phyloP scores from a whole-genome alignment of 805 yeast genomes.

The Candida ulmi region DNA sequence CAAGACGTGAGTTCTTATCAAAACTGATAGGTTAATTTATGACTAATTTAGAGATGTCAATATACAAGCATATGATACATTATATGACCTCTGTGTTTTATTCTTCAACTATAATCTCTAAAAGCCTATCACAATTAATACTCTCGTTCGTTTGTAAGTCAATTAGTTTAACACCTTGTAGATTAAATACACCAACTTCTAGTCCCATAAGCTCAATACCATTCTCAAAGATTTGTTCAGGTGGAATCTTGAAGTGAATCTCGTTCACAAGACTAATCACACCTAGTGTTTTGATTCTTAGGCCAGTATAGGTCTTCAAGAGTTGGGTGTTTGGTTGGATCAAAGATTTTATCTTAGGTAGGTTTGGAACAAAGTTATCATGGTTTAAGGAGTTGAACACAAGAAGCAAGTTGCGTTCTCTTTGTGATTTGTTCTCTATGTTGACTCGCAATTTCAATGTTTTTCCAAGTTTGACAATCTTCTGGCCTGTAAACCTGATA shows the following conservation, averaged over 20 bases:
- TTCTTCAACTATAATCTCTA: slow-evolving; percentile 52
- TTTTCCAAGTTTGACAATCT: slow-evolving; percentile 54
- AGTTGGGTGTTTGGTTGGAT: slow-evolving; percentile 20
- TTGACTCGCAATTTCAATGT: slow-evolving; percentile 59
- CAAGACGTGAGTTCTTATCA: slow-evolving; percentile 27
- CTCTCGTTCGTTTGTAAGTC: slow-evolving; percentile 63
- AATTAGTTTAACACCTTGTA: slow-evolving; percentile 60
- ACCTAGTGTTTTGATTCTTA: slow-evolving; percentile 44
- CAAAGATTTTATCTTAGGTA: slow-evolving; percentile 21
- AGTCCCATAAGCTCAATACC: slow-evolving; percentile 56
- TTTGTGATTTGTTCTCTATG: slow-evolving; percentile 55
- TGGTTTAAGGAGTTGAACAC: slow-evolving; percentile 21
- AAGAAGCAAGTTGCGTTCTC: slow-evolving; percentile 46
- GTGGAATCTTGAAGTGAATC: slow-evolving; percentile 52
- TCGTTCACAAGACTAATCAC: slow-evolving; percentile 62
- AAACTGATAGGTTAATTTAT: slow-evolving; percentile 21
- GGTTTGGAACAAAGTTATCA: slow-evolving; percentile 14
- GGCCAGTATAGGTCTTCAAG: slow-evolving; percentile 30
- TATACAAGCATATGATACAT: too few relatives aligned
- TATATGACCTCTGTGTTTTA: too few relatives aligned
- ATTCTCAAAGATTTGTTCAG: slow-evolving; percentile 59
- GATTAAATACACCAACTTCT: slow-evolving; percentile 55
- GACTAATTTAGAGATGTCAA: too few relatives aligned
- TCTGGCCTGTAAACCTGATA: slow-evolving; percentile 58
- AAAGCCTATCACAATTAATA: slow-evolving; percentile 61